Evolutionary conservation across 768 basidiomycete genomes (phyloP).

Genomic region (Boletus huronensis): DNA sequence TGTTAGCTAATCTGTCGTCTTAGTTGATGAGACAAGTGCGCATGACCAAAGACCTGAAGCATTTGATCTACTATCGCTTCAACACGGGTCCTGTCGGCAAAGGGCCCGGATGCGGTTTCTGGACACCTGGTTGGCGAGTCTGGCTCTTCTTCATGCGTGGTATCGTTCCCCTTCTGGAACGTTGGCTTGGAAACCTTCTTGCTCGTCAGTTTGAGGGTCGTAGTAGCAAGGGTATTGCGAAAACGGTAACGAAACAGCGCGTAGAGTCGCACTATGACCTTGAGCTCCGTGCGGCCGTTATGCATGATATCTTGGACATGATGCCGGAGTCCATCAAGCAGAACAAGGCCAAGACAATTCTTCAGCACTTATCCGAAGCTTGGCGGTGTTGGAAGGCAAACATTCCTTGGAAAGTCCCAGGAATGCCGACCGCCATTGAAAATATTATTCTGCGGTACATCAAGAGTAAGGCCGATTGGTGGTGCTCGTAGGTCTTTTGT

Average conservation of each 20-base stretch:
- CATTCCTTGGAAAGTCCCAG: constrained; percentile 99
- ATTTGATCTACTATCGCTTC: constrained; percentile 97
- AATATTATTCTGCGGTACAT: constrained; percentile 99
- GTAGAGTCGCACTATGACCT: constrained; percentile 99
- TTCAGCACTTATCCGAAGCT: constrained; percentile 97
- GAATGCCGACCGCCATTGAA: constrained; percentile 99
- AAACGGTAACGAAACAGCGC: constrained; percentile 98
- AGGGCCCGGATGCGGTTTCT: constrained; percentile 98
- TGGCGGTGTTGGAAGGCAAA: constrained; percentile 99
- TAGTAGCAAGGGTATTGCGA: constrained; percentile 94
- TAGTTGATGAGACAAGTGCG: constrained; percentile 98
- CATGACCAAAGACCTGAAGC: constrained; percentile 99
- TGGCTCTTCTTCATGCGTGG: constrained; percentile 99
- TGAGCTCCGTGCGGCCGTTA: constrained; percentile 95
- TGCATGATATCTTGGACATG: constrained; percentile 99
- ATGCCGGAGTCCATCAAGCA: constrained; percentile 99
- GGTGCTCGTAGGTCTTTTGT: constrained; percentile 68
- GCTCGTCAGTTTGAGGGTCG: constrained; percentile 98
- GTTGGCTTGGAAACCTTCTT: constrained; percentile 97
- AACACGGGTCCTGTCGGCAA: constrained; percentile 99
- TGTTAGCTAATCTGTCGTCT: constrained; percentile 4
- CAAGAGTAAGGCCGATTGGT: constrained; percentile 99
- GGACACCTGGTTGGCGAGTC: constrained; percentile 99
- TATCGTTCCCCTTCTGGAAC: constrained; percentile 93
- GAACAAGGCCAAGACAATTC: constrained; percentile 99